Conservation (phyloP, 352 stramenopile genomes). For the Phytophthora nicotianae region DNA sequence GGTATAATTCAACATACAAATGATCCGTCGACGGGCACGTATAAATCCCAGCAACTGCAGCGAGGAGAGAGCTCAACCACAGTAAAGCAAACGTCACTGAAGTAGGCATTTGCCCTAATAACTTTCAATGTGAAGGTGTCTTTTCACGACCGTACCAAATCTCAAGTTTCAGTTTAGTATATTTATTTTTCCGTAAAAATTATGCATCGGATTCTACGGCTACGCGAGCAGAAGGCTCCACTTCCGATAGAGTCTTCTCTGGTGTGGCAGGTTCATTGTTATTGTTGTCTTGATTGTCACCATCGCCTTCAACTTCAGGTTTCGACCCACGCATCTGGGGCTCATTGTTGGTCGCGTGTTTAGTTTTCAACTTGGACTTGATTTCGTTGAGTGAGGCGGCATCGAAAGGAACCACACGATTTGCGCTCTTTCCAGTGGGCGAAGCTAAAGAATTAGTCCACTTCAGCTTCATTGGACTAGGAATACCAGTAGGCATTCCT, state of each 20-base stretch:
- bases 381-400: constrained; percentile 62
- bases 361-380: constrained; percentile 56
- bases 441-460: constrained; percentile 14
- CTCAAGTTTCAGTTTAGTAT: constrained; percentile 21
- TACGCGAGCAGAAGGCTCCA: constrained; percentile 22
- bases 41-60: background rate
- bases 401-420: constrained; percentile 52
- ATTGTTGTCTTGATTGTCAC: constrained; percentile 42
- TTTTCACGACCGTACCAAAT: constrained; percentile 15
- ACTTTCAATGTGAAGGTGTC: constrained; percentile 10
- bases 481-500: constrained; percentile 18
- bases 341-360: constrained; percentile 39
- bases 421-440: constrained; percentile 40
- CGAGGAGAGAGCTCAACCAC: background rate
- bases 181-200: background rate
- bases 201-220: constrained; percentile 24
- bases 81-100: constrained; percentile 1
- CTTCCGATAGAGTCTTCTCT: constrained; percentile 36
- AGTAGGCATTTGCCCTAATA: background rate
- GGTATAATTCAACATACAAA: constrained; percentile 17
- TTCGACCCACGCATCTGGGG: constrained; percentile 15
- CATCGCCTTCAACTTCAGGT: constrained; percentile 30
- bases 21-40: constrained; percentile 7
- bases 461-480: constrained; percentile 42
- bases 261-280: constrained; percentile 47